Evolutionary conservation across 352 stramenopile genomes (phyloP), one percentile per base, ranked within the genome.

Genomic region (Phytopythium boreale): DNA sequence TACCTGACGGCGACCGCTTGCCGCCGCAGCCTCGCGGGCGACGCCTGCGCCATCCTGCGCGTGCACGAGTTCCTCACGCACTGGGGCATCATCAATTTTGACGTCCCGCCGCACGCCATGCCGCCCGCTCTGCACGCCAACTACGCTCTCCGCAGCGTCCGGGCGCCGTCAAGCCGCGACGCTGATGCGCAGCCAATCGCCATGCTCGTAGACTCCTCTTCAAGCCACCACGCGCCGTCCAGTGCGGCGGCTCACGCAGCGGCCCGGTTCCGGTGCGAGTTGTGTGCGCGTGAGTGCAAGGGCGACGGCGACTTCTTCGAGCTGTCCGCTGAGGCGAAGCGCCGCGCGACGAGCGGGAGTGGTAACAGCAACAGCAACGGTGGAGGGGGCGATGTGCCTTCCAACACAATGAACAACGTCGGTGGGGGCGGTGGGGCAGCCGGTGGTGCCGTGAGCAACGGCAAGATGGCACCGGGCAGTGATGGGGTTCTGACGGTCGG

Each of bases 51-150:
- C n/a, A 90, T 95, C 61, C 70, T 95, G 63, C 79, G 87, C 49
- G 87, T 95, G 34, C 87, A 93, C 66, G 87, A 95, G 73, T 95
- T 95, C 62, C 66, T 95, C 56, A 89, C 76, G 44, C 87, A 95
- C 66, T 95, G 87, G 87, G 87, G 87, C 1, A 70, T 95, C 49
- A 95, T 95, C 56, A 95, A 95, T 71, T 95, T 89, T 68, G 74
- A 90, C 69, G 87, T 95, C 6, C 84, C 84, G 14, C 82, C 84
- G 4, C 84, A 93, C 52, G 77, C 80, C 12, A 84, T 89, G 75
- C 80, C 77, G 1, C 76, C 81, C 8, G 56, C 79, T 1, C 51
- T 81, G 0, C 75, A 89, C 66, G 67, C 80, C 20, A 89, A 89
- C 51, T 93, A 90, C 63, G 68, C 79, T 61, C 69, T 84, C 46